These are phyloP conservation scores for Paramecium tetraurelia DNA, from an alignment of 73 alveolate genomes.

Conservation along the genomic window DNA sequence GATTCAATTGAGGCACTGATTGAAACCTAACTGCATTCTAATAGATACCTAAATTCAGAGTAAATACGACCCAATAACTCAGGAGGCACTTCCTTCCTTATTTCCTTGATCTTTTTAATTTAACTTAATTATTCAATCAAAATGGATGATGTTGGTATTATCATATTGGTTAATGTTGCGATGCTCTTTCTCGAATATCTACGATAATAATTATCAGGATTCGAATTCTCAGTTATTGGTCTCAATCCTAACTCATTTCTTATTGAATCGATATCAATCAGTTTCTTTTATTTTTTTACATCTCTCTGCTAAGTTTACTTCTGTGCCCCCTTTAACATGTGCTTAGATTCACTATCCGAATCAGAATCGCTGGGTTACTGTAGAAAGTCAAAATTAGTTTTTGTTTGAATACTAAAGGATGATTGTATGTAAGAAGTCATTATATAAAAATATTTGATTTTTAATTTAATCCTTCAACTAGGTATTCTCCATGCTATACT, in stretches of 20 bases:
- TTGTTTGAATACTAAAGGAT: background rate
- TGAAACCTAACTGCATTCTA: background rate
- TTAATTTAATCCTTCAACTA: background rate
- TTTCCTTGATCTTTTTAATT: background rate
- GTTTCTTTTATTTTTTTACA: conserved; percentile 11
- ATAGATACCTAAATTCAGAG: conserved; percentile 10
- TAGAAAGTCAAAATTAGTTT: background rate
- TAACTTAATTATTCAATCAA: conserved; percentile 37
- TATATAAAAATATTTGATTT: background rate
- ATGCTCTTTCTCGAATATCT: conserved; percentile 1
- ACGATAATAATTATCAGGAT: background rate
- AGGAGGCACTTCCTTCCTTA: conserved; percentile 36
- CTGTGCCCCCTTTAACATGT: background rate
- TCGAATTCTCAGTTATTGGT: background rate
- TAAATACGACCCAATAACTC: background rate
- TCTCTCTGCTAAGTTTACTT: background rate
- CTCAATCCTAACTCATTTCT: background rate
- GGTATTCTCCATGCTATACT: too few relatives aligned
- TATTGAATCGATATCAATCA: conserved; percentile 2
- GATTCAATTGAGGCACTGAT: background rate
- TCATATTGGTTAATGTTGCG: background rate
- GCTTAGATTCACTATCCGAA: background rate
- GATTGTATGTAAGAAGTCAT: background rate
- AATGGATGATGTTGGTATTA: conserved; percentile 15
- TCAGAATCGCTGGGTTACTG: background rate